Conservation (phyloP, 805 yeast genomes). For the Clavispora fructus region DNA sequence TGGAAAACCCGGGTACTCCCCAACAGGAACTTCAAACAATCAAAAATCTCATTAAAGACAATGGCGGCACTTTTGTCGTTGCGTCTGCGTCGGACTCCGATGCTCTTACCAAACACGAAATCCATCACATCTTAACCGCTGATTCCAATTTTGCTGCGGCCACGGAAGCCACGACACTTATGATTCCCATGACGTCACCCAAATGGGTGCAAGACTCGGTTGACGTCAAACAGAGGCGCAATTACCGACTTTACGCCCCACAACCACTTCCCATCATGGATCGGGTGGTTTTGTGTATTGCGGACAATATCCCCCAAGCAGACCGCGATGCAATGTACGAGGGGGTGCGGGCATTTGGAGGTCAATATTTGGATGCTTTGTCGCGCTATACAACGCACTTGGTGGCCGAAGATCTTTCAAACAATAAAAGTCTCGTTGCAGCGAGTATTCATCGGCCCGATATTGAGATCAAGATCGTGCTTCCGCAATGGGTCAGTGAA, state of each 20-base stretch:
- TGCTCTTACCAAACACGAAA: slow-evolving; percentile 3
- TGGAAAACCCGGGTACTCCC: neutral
- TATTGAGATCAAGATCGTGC: slow-evolving; percentile 52
- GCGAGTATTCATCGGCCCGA: slow-evolving; percentile 24
- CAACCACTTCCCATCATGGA: slow-evolving; percentile 63
- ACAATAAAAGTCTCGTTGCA: slow-evolving; percentile 58
- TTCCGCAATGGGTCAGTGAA: slow-evolving; percentile 77
- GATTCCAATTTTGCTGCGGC: slow-evolving; percentile 50
- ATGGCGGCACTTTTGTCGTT: slow-evolving; percentile 8
- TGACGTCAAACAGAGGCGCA: slow-evolving; percentile 16
- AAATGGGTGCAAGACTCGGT: slow-evolving; percentile 55
- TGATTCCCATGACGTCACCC: slow-evolving; percentile 63
- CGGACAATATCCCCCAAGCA: slow-evolving; percentile 49
- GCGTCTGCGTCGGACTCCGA: neutral
- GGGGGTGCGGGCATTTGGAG: slow-evolving; percentile 73
- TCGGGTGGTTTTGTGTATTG: slow-evolving; percentile 54
- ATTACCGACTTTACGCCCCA: slow-evolving; percentile 63
- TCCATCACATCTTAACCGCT: slow-evolving; percentile 50
- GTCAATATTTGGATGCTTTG: slow-evolving; percentile 57
- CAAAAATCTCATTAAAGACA: slow-evolving; percentile 2
- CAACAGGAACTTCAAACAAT: neutral
- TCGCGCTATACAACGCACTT: slow-evolving; percentile 77
- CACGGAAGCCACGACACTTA: slow-evolving; percentile 38
- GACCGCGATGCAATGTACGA: slow-evolving; percentile 65
- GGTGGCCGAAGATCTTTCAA: slow-evolving; percentile 48